phyloP scores from a whole-genome alignment of 306 rosid species.

The Prunus kanzakura region DNA sequence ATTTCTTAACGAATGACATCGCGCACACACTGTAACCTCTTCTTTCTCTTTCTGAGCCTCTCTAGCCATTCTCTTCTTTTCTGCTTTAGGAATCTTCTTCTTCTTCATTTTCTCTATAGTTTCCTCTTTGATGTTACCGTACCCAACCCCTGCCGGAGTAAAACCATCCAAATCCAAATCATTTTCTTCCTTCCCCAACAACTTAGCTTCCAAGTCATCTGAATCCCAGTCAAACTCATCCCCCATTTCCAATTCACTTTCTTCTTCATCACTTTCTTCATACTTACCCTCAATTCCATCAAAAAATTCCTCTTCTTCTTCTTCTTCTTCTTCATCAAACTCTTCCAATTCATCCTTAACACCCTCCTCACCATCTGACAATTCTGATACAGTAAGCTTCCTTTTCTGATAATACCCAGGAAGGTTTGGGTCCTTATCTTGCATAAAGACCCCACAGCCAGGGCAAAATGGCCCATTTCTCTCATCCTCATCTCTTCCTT shows the following conservation, averaged over 20 bases:
- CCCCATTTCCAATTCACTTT: conserved; percentile 20
- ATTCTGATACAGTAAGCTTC: conserved; percentile 30
- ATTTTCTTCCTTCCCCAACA: conserved; percentile 49
- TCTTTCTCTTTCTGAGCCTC: conserved; percentile 74
- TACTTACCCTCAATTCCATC: conserved; percentile 30
- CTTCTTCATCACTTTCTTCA: conserved; percentile 35
- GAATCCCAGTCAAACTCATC: conserved; percentile 71
- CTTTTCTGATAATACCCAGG: conserved; percentile 66
- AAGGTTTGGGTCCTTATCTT: conserved; percentile 65
- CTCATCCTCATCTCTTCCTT: conserved; percentile 92
- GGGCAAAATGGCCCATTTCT: conserved; percentile 69
- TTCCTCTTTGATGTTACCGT: conserved; percentile 76
- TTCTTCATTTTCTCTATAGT: conserved; percentile 52
- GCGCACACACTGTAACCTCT: conserved; percentile 87
- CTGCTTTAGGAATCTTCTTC: conserved; percentile 72
- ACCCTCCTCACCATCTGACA: conserved; percentile 34
- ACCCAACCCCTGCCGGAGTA: conserved; percentile 73
- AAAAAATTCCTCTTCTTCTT: conserved; percentile 15
- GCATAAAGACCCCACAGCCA: conserved; percentile 97
- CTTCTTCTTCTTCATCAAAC: conserved; percentile 25
- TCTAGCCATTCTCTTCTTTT: conserved; percentile 69
- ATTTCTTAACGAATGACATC: conserved; percentile 90
- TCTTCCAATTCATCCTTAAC: conserved; percentile 26
- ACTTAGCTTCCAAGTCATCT: conserved; percentile 69
- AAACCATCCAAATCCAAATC: conserved; percentile 63